Evolutionary conservation across 202 grass and related monocot species (phyloP), one percentile per base, ranked within the genome.

Genomic region (Elaeis oleifera): DNA sequence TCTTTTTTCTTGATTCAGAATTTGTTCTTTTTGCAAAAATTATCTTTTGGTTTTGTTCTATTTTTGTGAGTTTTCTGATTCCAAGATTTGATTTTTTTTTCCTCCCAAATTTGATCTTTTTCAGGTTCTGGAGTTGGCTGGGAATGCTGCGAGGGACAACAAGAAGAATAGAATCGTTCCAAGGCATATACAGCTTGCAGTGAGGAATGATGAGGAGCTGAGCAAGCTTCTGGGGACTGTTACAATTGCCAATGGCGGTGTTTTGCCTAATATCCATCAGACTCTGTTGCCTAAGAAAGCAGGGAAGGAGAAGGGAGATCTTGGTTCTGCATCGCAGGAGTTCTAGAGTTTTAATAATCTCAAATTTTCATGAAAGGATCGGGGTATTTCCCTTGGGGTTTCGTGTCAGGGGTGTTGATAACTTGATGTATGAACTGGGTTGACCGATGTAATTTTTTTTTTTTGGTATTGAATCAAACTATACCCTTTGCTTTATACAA

Each of bases 141-240:
- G 88, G 6, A 91, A 91, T 58, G 88, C 88, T 4, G 83, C 88
- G 29, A 78, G 88, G 13, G 88, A 90, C 52, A 87, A 90, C 88
- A 90, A 90, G 83, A 90, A 90, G 70, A 91, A 56, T 26, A 75
- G 88, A 4, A 91, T 91, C 57, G 88, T 91, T 64, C 88, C 88
- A 56, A 75, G 88, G 49, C 88, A 91, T 73, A 87, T 91, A 69
- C 88, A 91, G 74, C 75, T 91, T 16, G 88, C 88, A 6, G 88
- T 87, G 7, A 81, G 83, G 69, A 91, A 91, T 60, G 88, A 91
- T 72, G 88, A 91, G 73, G 88, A 91, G 80, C 72, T 91, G 59
- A 84, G 80, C 77, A 61, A 64, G 67, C 74, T 91, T 60, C 66
- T 87, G 2, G 80, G 83, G 15, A 66, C 74, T 6, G 83, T 91